These are phyloP conservation scores for Trypanosoma grayi DNA, from an alignment of 208 protist genomes.

Conservation along the genomic window DNA sequence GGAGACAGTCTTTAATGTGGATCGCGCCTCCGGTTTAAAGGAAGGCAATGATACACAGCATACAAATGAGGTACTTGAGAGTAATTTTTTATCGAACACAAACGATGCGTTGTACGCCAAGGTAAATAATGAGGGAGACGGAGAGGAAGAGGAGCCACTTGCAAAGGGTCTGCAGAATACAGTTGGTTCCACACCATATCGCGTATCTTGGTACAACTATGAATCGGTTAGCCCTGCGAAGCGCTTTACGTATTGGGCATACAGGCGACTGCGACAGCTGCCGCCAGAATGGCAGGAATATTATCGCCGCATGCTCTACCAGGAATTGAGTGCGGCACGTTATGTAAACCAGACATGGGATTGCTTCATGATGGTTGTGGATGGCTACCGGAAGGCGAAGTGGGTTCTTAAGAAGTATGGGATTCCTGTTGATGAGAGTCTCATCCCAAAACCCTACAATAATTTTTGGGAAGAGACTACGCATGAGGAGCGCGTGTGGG, in stretches of 20 bases:
- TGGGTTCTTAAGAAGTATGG: slow-evolving; percentile 86
- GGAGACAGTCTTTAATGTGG: slow-evolving; percentile 18
- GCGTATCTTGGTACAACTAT: slow-evolving; percentile 78
- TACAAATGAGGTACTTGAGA: not conserved
- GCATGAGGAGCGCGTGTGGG: slow-evolving; percentile 88
- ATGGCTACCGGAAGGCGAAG: slow-evolving; percentile 84
- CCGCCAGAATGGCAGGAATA: slow-evolving; percentile 84
- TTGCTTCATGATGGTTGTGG: slow-evolving; percentile 90
- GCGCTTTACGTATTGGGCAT: slow-evolving; percentile 84
- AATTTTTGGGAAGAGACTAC: slow-evolving; percentile 92
- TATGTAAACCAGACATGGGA: slow-evolving; percentile 89
- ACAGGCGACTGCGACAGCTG: slow-evolving; percentile 67
- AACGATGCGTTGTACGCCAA: not conserved
- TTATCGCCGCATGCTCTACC: slow-evolving; percentile 84
- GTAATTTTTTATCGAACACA: slow-evolving; percentile 3
- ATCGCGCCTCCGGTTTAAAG: not conserved
- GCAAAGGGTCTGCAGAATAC: slow-evolving; percentile 60
- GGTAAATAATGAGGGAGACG: not conserved
- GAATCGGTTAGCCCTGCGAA: slow-evolving; percentile 66
- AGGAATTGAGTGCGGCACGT: slow-evolving; percentile 67
- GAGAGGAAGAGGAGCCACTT: slow-evolving; percentile 39
- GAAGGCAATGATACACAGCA: not conserved
- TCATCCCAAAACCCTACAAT: slow-evolving; percentile 85
- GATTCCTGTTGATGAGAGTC: slow-evolving; percentile 62
- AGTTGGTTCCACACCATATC: slow-evolving; percentile 49